Evolutionary conservation across 2,329 filamentous ascomycete genomes (phyloP).

Genomic region (Chrysoporthe cubensis): DNA sequence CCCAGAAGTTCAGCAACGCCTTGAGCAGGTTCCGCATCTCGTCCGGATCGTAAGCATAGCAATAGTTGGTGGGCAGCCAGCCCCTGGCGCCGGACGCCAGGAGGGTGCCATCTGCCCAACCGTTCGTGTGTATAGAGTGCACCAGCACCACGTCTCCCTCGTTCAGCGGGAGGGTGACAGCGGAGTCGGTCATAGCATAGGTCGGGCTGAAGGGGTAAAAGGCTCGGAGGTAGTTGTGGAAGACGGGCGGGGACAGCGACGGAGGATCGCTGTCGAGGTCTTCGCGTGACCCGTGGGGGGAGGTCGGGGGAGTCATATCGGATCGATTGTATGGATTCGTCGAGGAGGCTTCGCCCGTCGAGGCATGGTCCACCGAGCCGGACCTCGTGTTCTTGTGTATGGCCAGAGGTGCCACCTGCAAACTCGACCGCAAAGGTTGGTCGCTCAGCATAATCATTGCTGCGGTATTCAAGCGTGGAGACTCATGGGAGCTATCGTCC

Average conservation of each 20-base stretch:
- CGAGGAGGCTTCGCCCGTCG: constrained; percentile 15
- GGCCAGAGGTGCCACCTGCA: constrained; percentile 63
- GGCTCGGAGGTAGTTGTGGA: constrained; percentile 93
- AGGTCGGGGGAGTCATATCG: constrained; percentile 78
- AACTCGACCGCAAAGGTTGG: constrained; percentile 57
- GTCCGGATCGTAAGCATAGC: constrained; percentile 89
- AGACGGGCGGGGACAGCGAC: constrained; percentile 63
- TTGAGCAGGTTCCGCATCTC: constrained; percentile 84
- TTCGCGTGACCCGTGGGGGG: constrained; percentile 71
- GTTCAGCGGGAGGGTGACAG: constrained; percentile 84
- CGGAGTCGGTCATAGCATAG: constrained; percentile 76
- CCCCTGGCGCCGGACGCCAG: constrained; percentile 84
- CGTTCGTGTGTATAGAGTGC: constrained; percentile 96
- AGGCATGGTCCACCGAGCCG: constrained; percentile 32
- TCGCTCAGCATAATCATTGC: constrained; percentile 53
- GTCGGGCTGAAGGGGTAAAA: constrained; percentile 90
- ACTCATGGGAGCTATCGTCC: constrained; percentile 41
- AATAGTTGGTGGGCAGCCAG: constrained; percentile 98
- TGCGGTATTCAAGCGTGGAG: constrained; percentile 37
- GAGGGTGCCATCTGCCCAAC: constrained; percentile 96
- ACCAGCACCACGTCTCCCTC: constrained; percentile 92
- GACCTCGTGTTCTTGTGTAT: constrained; percentile 49
- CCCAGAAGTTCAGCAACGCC: constrained; percentile 90
- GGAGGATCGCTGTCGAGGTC: constrained; percentile 47
- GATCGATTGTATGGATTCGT: constrained; percentile 48